Evolutionary conservation across 2,329 filamentous ascomycete species (phyloP).

Genomic region (Nemania sp.): DNA sequence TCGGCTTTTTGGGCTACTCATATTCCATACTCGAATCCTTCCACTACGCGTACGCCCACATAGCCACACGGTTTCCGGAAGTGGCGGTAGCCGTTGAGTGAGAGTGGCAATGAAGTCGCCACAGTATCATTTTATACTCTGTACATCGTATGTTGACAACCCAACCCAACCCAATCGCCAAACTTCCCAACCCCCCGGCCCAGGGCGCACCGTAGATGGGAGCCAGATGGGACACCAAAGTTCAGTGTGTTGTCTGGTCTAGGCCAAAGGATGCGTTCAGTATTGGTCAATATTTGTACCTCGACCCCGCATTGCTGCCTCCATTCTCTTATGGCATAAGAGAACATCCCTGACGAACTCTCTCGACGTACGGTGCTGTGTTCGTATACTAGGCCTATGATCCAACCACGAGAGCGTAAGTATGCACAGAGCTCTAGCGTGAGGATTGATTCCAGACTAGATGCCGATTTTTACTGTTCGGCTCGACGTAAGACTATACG

Average conservation of each 20-base stretch:
- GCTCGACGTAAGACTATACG: background rate
- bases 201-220: constrained; percentile 21
- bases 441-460: background rate
- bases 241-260: constrained; percentile 44
- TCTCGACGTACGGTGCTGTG: background rate
- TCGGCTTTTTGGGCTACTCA: constrained; percentile 39
- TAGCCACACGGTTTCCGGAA: constrained; percentile 38
- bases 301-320: background rate
- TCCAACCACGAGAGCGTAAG: background rate
- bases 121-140: background rate
- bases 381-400: background rate
- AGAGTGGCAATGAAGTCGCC: constrained; percentile 26
- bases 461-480: background rate
- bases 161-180: background rate
- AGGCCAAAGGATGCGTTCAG: constrained; percentile 40
- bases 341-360: constrained; percentile 37
- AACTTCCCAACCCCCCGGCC: background rate
- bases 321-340: constrained; percentile 17
- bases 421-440: background rate
- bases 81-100: constrained; percentile 27
- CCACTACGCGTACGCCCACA: constrained; percentile 41
- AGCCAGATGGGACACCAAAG: constrained; percentile 43
- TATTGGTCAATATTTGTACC: constrained; percentile 35
- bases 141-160: background rate
- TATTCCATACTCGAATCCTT: constrained; percentile 38